Conservation (phyloP, 768 basidiomycete genomes). For the Termitomyces sp. region DNA sequence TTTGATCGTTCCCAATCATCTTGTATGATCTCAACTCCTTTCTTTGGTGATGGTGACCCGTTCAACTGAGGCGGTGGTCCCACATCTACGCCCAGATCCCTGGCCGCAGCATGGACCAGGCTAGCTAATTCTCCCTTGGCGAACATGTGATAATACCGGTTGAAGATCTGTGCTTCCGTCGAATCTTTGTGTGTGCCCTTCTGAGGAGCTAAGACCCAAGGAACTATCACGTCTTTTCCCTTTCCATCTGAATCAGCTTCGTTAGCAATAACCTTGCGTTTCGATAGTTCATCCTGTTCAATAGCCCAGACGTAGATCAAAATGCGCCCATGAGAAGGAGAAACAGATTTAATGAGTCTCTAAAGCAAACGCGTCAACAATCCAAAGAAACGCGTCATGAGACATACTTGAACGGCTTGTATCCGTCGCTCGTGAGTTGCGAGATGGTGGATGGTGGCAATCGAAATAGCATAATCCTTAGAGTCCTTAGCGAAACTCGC, state of each 20-base stretch:
- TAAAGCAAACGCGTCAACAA: slow-evolving; percentile 20
- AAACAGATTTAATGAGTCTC: slow-evolving; percentile 64
- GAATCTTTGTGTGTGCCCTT: slow-evolving; percentile 16
- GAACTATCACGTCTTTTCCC: slow-evolving; percentile 85
- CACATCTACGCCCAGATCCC: slow-evolving; percentile 50
- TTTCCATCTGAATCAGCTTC: slow-evolving; percentile 12
- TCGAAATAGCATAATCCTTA: slow-evolving; percentile 94
- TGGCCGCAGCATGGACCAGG: slow-evolving; percentile 63
- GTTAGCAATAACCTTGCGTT: slow-evolving; percentile 53
- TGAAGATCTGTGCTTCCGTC: slow-evolving; percentile 49
- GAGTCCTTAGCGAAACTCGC: neutral
- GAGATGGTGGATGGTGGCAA: slow-evolving; percentile 96
- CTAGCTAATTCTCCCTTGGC: slow-evolving; percentile 68
- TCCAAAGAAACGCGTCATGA: neutral
- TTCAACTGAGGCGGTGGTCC: slow-evolving; percentile 26
- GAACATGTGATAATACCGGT: slow-evolving; percentile 98
- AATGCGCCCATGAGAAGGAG: slow-evolving; percentile 67
- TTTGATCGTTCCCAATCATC: slow-evolving; percentile 89
- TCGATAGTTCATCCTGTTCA: slow-evolving; percentile 86
- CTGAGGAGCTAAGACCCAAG: slow-evolving; percentile 67
- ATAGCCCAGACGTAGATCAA: slow-evolving; percentile 97
- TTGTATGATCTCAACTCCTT: slow-evolving; percentile 64
- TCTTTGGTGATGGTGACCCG: slow-evolving; percentile 13
- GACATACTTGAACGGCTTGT: slow-evolving; percentile 66
- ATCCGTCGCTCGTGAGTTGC: slow-evolving; percentile 74